phyloP scores from a whole-genome alignment of 768 basidiomycete species.

The Rhodotorula taiwanensis region DNA sequence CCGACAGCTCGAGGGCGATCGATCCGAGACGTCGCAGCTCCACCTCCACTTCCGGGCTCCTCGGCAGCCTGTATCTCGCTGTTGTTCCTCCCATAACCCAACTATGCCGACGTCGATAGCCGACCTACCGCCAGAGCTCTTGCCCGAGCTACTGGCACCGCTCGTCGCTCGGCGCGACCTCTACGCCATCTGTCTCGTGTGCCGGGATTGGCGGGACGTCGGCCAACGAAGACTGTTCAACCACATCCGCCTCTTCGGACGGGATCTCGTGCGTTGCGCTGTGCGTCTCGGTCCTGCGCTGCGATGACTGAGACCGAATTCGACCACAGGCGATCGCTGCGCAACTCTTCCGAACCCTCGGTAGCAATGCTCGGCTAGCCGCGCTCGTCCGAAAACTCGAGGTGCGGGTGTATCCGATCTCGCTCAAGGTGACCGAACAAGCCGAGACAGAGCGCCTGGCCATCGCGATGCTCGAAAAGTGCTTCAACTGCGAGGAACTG shows the following conservation, averaged over 20 bases:
- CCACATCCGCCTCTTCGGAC: constrained; percentile 20
- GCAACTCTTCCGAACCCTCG: constrained; percentile 14
- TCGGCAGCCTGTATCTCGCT: too few species aligned
- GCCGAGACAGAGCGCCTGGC: constrained; percentile 13
- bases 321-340: constrained; percentile 3
- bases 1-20: too few species aligned
- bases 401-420: constrained; percentile 26
- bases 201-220: background rate
- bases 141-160: constrained; percentile 17
- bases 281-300: background rate
- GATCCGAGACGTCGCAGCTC: too few species aligned
- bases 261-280: constrained; percentile 16
- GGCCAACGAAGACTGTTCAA: constrained; percentile 7
- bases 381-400: constrained; percentile 24
- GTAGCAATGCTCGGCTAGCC: constrained; percentile 4
- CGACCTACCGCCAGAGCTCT: constrained; percentile 26
- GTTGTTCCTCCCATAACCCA: too few species aligned
- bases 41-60: too few species aligned
- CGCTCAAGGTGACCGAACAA: constrained; percentile 10
- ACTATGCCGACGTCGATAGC: background rate
- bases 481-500: constrained; percentile 13
- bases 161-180: constrained; percentile 26
- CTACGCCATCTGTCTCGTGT: constrained; percentile 10
- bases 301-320: background rate
- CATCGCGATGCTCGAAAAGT: constrained; percentile 7